phyloP scores from a whole-genome alignment of 1,284 basidiomycete genomes.

The Ceratobasidium sp. region DNA sequence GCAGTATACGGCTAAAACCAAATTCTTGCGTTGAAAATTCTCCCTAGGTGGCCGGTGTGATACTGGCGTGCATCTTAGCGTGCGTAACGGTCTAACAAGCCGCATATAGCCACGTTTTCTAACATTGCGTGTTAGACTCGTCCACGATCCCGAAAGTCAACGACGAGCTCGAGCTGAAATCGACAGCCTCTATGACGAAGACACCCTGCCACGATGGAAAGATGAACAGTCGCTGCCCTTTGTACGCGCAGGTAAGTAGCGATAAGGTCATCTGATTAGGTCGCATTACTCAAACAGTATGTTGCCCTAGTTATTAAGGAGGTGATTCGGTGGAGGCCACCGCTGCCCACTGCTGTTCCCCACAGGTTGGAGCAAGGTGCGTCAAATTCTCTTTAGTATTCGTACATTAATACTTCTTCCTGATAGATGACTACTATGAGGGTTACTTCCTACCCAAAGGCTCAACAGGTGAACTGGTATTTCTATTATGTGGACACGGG shows the following conservation, averaged over 20 bases:
- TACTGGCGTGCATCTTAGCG: conserved; percentile 19
- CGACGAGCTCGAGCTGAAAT: conserved; percentile 16
- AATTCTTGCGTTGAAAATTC: background rate
- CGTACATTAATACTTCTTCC: background rate
- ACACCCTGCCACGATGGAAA: conserved; percentile 13
- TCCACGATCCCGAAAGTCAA: conserved; percentile 19
- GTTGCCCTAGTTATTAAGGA: conserved; percentile 26
- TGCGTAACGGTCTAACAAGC: background rate
- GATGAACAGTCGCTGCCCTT: conserved; percentile 36
- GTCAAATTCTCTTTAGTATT: background rate
- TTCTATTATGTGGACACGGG: no score
- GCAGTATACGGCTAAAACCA: background rate
- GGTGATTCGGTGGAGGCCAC: conserved; percentile 30
- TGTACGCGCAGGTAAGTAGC: conserved; percentile 14
- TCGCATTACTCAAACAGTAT: background rate
- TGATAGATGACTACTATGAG: conserved; percentile 15
- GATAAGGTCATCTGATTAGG: no score
- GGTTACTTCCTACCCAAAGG: conserved; percentile 27
- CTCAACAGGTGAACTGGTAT: conserved; percentile 8
- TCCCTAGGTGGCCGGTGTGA: conserved; percentile 13
- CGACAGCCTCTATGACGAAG: conserved; percentile 22
- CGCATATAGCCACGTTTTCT: conserved; percentile 15
- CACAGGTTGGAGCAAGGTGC: conserved; percentile 34
- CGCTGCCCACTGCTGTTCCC: conserved; percentile 13
- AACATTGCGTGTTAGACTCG: background rate